Conservation (phyloP, 805 yeast species). For the Kodamaea hsintzibuensis region DNA sequence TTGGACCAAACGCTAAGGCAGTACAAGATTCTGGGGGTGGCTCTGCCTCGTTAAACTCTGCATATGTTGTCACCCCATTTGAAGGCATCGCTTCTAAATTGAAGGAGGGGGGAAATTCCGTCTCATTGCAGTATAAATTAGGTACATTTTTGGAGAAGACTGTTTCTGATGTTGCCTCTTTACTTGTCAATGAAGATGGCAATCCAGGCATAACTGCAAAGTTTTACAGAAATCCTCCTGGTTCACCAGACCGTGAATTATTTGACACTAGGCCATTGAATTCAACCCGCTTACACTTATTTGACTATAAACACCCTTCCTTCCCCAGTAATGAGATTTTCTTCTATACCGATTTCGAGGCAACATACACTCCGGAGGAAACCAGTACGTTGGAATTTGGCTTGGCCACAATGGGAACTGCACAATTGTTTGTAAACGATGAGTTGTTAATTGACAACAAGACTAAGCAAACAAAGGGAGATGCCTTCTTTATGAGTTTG, state of each 20-base stretch:
- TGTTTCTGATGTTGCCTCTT: conserved; percentile 30
- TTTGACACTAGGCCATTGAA: conserved; percentile 26
- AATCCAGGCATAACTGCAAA: conserved; percentile 26
- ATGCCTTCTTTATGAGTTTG: conserved; percentile 49
- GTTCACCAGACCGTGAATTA: conserved; percentile 16
- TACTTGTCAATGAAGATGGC: conserved; percentile 23
- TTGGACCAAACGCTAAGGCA: conserved; percentile 60
- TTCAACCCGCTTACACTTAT: conserved; percentile 13
- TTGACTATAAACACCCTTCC: neutral
- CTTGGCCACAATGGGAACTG: conserved; percentile 53
- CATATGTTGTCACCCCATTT: conserved; percentile 49
- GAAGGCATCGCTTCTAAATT: conserved; percentile 43
- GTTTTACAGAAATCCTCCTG: conserved; percentile 28
- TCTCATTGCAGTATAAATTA: conserved; percentile 22
- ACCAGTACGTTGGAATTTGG: conserved; percentile 55
- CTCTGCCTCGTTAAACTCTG: conserved; percentile 52
- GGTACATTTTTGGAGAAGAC: conserved; percentile 35
- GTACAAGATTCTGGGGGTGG: conserved; percentile 63
- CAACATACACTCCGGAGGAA: conserved; percentile 44
- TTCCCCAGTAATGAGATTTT: conserved; percentile 13
- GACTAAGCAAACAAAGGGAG: conserved; percentile 50
- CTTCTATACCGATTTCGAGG: conserved; percentile 48
- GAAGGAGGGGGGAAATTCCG: conserved; percentile 19
- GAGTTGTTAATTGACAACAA: conserved; percentile 56
- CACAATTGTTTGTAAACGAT: conserved; percentile 53